Evolutionary conservation across 768 basidiomycete genomes (phyloP).

Genomic region (Cystofilobasidium capitatum): DNA sequence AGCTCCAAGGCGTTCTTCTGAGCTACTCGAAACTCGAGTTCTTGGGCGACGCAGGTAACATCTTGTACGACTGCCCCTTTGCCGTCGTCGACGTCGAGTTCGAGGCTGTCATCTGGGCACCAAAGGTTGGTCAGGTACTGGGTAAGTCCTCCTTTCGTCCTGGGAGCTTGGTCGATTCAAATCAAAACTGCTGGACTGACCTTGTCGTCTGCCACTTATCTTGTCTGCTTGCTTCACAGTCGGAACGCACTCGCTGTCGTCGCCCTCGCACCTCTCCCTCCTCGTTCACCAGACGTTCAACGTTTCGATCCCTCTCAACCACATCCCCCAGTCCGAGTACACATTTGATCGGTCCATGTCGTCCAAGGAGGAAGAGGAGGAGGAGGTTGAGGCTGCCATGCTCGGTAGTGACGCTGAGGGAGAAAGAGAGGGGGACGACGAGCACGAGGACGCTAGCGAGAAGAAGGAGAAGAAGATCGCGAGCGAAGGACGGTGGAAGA

Average conservation of each 20-base stretch:
- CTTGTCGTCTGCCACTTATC: background rate
- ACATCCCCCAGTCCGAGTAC: slow-evolving; percentile 72
- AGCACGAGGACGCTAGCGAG: slow-evolving; percentile 1
- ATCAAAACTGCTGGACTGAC: background rate
- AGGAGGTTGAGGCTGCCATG: slow-evolving; percentile 31
- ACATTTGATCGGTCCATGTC: slow-evolving; percentile 54
- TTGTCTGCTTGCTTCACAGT: slow-evolving; percentile 43
- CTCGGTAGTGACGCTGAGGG: slow-evolving; percentile 31
- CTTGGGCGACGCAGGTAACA: slow-evolving; percentile 52
- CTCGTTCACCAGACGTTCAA: slow-evolving; percentile 89
- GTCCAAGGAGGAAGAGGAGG: slow-evolving; percentile 45
- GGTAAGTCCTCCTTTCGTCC: slow-evolving; percentile 45
- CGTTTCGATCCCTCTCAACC: slow-evolving; percentile 82
- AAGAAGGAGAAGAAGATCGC: slow-evolving; percentile 34
- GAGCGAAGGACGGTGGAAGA: slow-evolving; percentile 65
- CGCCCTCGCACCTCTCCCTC: slow-evolving; percentile 83
- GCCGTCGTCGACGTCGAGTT: slow-evolving; percentile 64
- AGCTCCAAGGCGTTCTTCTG: slow-evolving; percentile 76
- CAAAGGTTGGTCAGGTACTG: slow-evolving; percentile 67
- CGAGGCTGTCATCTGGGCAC: slow-evolving; percentile 81
- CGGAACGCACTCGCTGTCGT: slow-evolving; percentile 78
- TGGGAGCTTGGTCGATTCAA: background rate
- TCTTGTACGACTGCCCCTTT: slow-evolving; percentile 78
- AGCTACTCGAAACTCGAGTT: slow-evolving; percentile 72
- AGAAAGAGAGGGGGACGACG: slow-evolving; percentile 32